Evolutionary conservation across 2,329 filamentous ascomycete species (phyloP), one percentile per base, ranked within the genome.

Genomic region (Calonectria leucothoes): DNA sequence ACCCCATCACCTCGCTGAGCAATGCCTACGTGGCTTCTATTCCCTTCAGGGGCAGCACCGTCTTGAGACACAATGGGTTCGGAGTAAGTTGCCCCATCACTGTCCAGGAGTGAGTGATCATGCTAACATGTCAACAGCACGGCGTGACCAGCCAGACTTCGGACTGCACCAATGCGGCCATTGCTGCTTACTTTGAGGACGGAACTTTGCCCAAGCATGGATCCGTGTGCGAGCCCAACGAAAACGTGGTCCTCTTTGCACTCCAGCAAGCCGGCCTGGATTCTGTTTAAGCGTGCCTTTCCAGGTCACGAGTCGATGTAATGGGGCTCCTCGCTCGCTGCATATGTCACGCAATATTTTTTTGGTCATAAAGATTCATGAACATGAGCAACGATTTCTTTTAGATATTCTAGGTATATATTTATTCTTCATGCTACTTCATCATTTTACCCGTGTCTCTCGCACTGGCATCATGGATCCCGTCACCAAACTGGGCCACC

Each of bases 181-280:
- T 74, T 31, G 17, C 37, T 5, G 45, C 42, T 29, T 74, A 71
- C 25, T 68, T 68, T n/a, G 37, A 61, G 29, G 45, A 65, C 8
- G 72, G 68, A 14, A 64, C 42, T 10, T 42, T 71, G 45, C 71
- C 68, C 10, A 29, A 68, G 12, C 29, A 65, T 29, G 68, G 57
- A 2, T 42, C 55, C 1, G 14, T 20, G 0, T 71, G 72, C n/a
- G 45, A 68, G 12, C 68, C 64, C 4, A 52, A 71, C 10, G 27
- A 14, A 2, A 59, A 59, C 3, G 23, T 35, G 1, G 33, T 59
- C 3, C 6, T 37, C 0, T 23, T 17, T 6, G 33, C n/a, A 10
- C n/a, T 59, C 17, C 5, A 8, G 3, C 11, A 10, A 17, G 31
- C 12, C 17, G 12, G 8, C 1, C 33, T 8, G 6, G n/a, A 25